phyloP scores from a whole-genome alignment of 176 grass and related monocot genomes.

The Musa itinerans region DNA sequence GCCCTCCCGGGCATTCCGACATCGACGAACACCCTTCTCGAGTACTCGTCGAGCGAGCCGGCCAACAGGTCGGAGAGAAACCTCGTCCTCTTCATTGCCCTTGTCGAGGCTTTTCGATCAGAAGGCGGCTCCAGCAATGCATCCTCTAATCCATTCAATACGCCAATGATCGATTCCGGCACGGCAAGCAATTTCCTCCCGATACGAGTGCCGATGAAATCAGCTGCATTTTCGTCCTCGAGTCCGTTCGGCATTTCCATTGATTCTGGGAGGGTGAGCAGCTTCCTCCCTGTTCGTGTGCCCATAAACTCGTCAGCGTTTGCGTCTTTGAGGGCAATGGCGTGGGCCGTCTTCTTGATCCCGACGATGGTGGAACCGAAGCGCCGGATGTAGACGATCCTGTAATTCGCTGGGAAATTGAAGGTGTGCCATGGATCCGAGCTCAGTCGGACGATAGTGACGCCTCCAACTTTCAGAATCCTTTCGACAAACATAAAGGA shows the following conservation, averaged over 20 bases:
- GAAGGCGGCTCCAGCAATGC: constrained; percentile 7
- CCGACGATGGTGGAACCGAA: constrained; percentile 46
- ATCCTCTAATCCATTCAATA: constrained; percentile 16
- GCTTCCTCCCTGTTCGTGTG: background rate
- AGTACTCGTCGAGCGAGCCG: constrained; percentile 9
- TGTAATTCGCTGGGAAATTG: constrained; percentile 51
- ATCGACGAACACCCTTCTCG: constrained; percentile 24
- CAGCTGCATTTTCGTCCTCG: constrained; percentile 14
- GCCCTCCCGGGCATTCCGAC: background rate
- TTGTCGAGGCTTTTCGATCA: background rate
- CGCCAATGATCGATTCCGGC: constrained; percentile 14
- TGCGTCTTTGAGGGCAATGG: background rate
- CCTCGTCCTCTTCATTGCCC: background rate
- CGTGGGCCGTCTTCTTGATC: constrained; percentile 39
- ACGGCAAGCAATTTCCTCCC: constrained; percentile 9
- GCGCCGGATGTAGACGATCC: constrained; percentile 35
- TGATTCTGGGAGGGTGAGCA: constrained; percentile 8
- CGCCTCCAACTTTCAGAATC: constrained; percentile 53
- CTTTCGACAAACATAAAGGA: constrained; percentile 38
- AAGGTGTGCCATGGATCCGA: constrained; percentile 22
- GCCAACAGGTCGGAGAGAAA: constrained; percentile 24
- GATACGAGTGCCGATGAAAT: background rate
- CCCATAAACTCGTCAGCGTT: background rate
- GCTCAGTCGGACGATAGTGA: constrained; percentile 26
- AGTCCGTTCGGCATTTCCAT: constrained; percentile 14